Evolutionary conservation across 352 stramenopile genomes (phyloP).

Genomic region (Phytophthora uliginosa): DNA sequence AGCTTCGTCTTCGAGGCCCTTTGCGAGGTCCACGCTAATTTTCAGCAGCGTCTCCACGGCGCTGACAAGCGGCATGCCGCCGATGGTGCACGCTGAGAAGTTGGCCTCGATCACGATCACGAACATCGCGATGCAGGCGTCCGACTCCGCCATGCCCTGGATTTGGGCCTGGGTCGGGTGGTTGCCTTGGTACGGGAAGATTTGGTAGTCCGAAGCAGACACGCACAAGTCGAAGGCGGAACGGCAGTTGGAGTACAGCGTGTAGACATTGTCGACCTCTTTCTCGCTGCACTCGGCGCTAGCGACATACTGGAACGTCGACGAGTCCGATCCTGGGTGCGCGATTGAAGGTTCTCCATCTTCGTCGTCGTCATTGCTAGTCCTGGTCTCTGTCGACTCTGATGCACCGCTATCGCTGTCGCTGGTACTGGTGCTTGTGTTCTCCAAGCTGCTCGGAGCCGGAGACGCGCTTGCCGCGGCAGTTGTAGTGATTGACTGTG

Average conservation of each 20-base stretch:
- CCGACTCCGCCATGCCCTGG: constrained; percentile 55
- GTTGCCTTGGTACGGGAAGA: constrained; percentile 66
- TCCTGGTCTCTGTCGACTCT: neutral
- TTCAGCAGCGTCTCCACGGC: constrained; percentile 70
- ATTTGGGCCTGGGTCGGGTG: constrained; percentile 61
- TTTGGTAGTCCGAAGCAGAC: constrained; percentile 60
- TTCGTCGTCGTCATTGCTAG: neutral
- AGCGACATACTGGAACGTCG: constrained; percentile 52
- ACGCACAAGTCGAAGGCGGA: constrained; percentile 70
- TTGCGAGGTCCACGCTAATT: constrained; percentile 55
- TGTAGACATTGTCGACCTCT: constrained; percentile 56
- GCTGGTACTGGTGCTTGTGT: constrained; percentile 1
- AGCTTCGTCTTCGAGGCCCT: constrained; percentile 20
- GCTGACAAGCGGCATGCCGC: constrained; percentile 57
- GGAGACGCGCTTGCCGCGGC: neutral
- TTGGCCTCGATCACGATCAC: constrained; percentile 60
- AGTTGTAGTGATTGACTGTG: constrained; percentile 3
- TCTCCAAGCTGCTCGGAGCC: neutral
- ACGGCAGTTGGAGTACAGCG: constrained; percentile 68
- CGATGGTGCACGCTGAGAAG: constrained; percentile 62
- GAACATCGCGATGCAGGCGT: constrained; percentile 66
- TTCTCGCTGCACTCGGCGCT: constrained; percentile 50
- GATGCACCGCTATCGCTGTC: constrained; percentile 3
- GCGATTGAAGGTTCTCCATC: constrained; percentile 29
- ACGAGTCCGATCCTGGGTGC: constrained; percentile 51